A percentile compares a stretch with the other conserved stretches of the same genome.
These are phyloP conservation scores for Ustilago lituana DNA, from an alignment of 1,284 basidiomycete genomes.

Conservation along the genomic window DNA sequence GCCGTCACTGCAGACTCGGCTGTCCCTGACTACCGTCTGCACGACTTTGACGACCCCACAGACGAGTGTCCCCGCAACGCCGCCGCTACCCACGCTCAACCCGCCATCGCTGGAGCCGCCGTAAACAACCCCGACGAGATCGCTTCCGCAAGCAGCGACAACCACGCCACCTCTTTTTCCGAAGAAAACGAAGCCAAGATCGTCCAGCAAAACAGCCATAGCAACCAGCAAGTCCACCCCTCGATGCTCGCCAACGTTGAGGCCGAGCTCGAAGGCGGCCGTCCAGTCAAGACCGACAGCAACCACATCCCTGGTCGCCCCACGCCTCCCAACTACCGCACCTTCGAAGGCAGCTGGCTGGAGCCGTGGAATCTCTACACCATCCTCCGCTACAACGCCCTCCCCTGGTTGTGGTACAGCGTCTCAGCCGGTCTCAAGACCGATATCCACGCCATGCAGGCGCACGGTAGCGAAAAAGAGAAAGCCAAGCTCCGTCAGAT, in stretches of 20 bases:
- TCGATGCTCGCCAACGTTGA: slow-evolving; percentile 27
- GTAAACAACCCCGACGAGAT: slow-evolving; percentile 12
- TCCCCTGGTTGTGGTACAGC: slow-evolving; percentile 33
- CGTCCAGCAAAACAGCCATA: background rate
- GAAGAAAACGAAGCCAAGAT: slow-evolving; percentile 32
- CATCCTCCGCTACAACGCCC: slow-evolving; percentile 37
- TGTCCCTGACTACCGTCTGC: slow-evolving; percentile 37
- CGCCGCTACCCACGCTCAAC: slow-evolving; percentile 20
- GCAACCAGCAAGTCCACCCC: slow-evolving; percentile 2
- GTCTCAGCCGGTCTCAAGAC: slow-evolving; percentile 35
- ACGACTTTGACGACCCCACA: slow-evolving; percentile 22
- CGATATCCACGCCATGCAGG: slow-evolving; percentile 48
- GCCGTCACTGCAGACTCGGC: slow-evolving; percentile 36
- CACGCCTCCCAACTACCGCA: slow-evolving; percentile 37
- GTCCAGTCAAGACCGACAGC: background rate
- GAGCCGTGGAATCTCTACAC: slow-evolving; percentile 51
- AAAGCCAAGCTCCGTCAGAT: slow-evolving; percentile 33
- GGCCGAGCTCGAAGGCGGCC: slow-evolving; percentile 23
- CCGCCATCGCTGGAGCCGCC: slow-evolving; percentile 17
- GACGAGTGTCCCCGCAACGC: background rate
- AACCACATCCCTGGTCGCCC: slow-evolving; percentile 29
- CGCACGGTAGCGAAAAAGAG: slow-evolving; percentile 23
- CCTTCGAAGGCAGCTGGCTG: slow-evolving; percentile 31
- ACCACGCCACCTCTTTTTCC: slow-evolving; percentile 1
- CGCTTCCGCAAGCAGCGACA: slow-evolving; percentile 4